A percentile compares a stretch with the other conserved stretches of the same genome.
Conservation (phyloP, 179 eudicot genomes). For the Gypsophila paniculata region DNA sequence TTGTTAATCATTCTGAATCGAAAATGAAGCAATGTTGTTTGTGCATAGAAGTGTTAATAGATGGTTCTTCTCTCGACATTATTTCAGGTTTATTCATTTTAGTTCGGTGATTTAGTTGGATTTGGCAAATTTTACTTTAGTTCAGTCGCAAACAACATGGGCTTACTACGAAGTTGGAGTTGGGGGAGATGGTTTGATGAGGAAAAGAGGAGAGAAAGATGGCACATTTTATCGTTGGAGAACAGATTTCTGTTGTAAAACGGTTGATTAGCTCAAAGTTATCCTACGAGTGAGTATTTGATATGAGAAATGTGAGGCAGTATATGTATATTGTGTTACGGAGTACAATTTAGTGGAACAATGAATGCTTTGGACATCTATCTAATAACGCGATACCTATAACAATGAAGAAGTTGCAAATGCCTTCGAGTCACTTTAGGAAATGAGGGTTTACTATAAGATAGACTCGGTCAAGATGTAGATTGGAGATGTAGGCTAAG, state of each 20-base stretch:
- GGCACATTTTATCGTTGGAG: neutral
- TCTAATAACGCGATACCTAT: no score
- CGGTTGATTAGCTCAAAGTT: neutral
- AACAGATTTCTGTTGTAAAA: no score
- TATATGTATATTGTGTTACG: neutral
- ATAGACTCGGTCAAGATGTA: neutral
- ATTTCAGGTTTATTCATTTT: no score
- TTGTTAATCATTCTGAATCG: no score
- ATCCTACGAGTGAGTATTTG: neutral
- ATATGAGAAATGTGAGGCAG: neutral
- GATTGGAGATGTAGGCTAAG: neutral
- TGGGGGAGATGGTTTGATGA: neutral
- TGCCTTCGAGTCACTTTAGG: neutral
- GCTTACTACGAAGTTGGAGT: neutral
- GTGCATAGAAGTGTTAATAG: neutral
- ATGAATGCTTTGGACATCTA: neutral
- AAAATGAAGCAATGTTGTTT: neutral
- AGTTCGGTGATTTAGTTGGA: neutral
- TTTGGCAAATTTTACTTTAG: neutral
- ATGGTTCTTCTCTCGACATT: no score
- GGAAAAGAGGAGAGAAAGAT: neutral
- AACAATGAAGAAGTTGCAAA: neutral
- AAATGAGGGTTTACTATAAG: neutral
- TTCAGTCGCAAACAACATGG: neutral
- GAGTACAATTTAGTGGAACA: neutral